Evolutionary conservation across 2,329 filamentous ascomycete genomes (phyloP).

Genomic region (Chaetomium olivaceum): DNA sequence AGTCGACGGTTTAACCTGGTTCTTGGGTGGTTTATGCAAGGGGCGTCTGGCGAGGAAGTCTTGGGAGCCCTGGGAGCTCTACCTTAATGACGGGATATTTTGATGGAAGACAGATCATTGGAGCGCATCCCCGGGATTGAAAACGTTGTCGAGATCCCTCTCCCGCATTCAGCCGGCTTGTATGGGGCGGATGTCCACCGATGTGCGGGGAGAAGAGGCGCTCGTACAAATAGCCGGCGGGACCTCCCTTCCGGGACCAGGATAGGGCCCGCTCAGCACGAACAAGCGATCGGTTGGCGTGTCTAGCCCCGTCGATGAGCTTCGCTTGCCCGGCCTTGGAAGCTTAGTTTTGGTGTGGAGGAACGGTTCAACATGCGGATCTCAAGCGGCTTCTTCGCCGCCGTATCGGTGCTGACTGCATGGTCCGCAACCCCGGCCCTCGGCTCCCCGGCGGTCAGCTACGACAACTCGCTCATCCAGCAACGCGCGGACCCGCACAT

Average conservation of each 20-base stretch:
- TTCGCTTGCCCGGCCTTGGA: background rate
- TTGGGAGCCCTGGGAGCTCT: background rate
- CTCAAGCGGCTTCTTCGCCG: background rate
- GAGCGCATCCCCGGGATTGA: constrained; percentile 8
- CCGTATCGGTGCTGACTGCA: background rate
- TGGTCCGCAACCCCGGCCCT: background rate
- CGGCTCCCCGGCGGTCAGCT: constrained; percentile 32
- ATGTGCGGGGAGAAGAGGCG: background rate
- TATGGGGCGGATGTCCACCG: background rate
- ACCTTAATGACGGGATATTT: background rate
- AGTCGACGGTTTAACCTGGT: constrained; percentile 1
- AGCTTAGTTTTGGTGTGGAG: background rate
- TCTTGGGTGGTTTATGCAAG: background rate
- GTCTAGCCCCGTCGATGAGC: background rate
- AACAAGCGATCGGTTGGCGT: background rate
- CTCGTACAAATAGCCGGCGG: constrained; percentile 16
- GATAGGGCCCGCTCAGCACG: background rate
- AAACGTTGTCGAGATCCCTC: background rate
- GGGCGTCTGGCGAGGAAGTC: background rate
- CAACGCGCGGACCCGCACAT: constrained; percentile 38
- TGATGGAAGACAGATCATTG: background rate
- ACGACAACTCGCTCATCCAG: constrained; percentile 35
- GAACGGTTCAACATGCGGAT: constrained; percentile 12
- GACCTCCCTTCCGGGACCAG: background rate
- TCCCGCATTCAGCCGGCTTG: constrained; percentile 11